Conservation (phyloP, 192 early-diverging fungal species). For the Entomortierella beljakovae region DNA sequence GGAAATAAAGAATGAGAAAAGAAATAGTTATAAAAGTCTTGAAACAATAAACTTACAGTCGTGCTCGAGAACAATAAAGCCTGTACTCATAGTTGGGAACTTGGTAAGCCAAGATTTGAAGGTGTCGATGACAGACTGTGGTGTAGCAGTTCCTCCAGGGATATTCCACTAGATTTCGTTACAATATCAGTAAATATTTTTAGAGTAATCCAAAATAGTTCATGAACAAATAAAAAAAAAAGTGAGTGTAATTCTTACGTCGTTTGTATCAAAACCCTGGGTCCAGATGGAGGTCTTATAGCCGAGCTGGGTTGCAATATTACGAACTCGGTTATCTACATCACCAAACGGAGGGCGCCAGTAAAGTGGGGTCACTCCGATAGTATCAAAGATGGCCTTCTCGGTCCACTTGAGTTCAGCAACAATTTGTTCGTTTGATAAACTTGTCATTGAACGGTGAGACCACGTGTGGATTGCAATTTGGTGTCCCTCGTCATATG, state of each 20-base stretch:
- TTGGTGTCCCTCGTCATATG: conserved; percentile 64
- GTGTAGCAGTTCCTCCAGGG: conserved; percentile 24
- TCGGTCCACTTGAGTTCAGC: conserved; percentile 78
- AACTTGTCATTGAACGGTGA: conserved; percentile 64
- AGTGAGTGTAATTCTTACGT: conserved; percentile 25
- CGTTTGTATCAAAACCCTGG: conserved; percentile 63
- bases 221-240: not conserved
- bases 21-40: not conserved
- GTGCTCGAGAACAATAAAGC: conserved; percentile 65
- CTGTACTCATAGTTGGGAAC: conserved; percentile 54
- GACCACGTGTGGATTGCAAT: conserved; percentile 69
- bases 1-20: not conserved
- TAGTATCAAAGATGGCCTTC: conserved; percentile 62
- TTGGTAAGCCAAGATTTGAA: conserved; percentile 59
- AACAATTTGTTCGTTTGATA: conserved; percentile 61
- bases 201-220: not conserved
- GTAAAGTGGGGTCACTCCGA: conserved; percentile 62
- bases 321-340: conserved; percentile 64
- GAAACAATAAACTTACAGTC: conserved; percentile 43
- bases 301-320: conserved; percentile 61
- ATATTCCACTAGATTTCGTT: conserved; percentile 37
- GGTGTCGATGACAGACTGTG: conserved; percentile 37
- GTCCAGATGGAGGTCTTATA: conserved; percentile 67
- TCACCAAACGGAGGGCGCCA: conserved; percentile 63
- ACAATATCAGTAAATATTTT: not conserved